Conservation (phyloP, 768 basidiomycete genomes). For the Agaricus blazei region DNA sequence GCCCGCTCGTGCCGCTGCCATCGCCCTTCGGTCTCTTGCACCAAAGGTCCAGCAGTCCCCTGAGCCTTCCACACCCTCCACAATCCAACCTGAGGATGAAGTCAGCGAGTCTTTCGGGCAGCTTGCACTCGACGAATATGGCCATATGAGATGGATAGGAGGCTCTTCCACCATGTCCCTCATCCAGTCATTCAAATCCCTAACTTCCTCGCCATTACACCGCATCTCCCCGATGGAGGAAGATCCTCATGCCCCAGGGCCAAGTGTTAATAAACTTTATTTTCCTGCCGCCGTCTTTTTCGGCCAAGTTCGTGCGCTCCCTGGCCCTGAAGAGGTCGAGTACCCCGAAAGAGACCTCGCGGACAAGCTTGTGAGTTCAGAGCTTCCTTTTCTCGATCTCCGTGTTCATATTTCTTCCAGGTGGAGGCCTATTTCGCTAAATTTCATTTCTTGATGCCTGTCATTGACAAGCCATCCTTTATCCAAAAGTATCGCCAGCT, state of each 20-base stretch:
- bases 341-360: slow-evolving; percentile 81
- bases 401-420: slow-evolving; percentile 32
- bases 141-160: slow-evolving; percentile 89
- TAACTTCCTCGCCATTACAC: slow-evolving; percentile 68
- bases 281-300: slow-evolving; percentile 87
- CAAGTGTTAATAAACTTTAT: slow-evolving; percentile 80
- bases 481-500: slow-evolving; percentile 62
- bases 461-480: slow-evolving; percentile 84
- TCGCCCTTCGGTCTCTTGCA: slow-evolving; percentile 29
- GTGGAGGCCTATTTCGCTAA: slow-evolving; percentile 84
- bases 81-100: slow-evolving; percentile 52
- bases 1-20: slow-evolving; percentile 28
- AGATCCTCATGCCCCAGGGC: slow-evolving; percentile 72
- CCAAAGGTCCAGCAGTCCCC: slow-evolving; percentile 30
- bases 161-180: slow-evolving; percentile 90
- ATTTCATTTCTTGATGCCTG: slow-evolving; percentile 84
- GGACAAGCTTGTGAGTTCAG: slow-evolving; percentile 69
- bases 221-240: slow-evolving; percentile 83
- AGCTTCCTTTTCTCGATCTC: slow-evolving; percentile 11
- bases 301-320: slow-evolving; percentile 78
- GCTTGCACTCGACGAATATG: slow-evolving; percentile 83
- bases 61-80: slow-evolving; percentile 31
- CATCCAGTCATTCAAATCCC: slow-evolving; percentile 79
- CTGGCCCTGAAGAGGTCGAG: slow-evolving; percentile 81
- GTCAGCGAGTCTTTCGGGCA: slow-evolving; percentile 84